Evolutionary conservation across 1,284 basidiomycete species (phyloP).

Genomic region (Ceratobasidium sp.): DNA sequence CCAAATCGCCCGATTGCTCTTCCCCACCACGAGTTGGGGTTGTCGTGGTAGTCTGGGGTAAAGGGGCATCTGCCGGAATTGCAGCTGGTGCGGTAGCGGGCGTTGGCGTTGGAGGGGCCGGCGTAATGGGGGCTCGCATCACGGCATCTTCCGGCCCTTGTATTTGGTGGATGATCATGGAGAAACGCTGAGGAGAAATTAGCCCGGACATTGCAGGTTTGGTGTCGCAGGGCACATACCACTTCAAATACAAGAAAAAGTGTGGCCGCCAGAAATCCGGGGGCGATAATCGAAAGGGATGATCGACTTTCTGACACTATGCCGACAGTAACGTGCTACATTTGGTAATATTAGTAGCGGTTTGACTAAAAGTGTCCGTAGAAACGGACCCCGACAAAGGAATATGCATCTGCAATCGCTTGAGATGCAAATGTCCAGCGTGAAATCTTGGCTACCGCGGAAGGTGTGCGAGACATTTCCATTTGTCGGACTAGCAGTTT

Average conservation of each 20-base stretch:
- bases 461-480: conserved; percentile 80
- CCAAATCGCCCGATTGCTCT: not conserved
- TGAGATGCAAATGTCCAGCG: conserved; percentile 85
- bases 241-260: conserved; percentile 77
- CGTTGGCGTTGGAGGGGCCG: conserved; percentile 48
- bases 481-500: conserved; percentile 79
- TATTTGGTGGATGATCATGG: conserved; percentile 81
- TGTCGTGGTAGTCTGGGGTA: conserved; percentile 52
- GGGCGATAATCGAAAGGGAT: conserved; percentile 81
- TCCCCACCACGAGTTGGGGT: not conserved
- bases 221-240: conserved; percentile 60
- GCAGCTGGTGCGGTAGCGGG: conserved; percentile 48
- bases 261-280: conserved; percentile 81
- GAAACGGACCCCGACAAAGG: conserved; percentile 74
- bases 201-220: not conserved
- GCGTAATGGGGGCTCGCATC: conserved; percentile 51
- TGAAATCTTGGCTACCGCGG: conserved; percentile 81
- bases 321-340: conserved; percentile 81
- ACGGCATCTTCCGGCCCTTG: conserved; percentile 81
- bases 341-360: conserved; percentile 1
- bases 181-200: conserved; percentile 74
- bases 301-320: conserved; percentile 84
- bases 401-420: conserved; percentile 81
- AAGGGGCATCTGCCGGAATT: conserved; percentile 50
- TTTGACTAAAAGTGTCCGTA: conserved; percentile 1